Conservation (phyloP, 2,329 filamentous ascomycete genomes). For the Paraphoma chrysanthemicola region DNA sequence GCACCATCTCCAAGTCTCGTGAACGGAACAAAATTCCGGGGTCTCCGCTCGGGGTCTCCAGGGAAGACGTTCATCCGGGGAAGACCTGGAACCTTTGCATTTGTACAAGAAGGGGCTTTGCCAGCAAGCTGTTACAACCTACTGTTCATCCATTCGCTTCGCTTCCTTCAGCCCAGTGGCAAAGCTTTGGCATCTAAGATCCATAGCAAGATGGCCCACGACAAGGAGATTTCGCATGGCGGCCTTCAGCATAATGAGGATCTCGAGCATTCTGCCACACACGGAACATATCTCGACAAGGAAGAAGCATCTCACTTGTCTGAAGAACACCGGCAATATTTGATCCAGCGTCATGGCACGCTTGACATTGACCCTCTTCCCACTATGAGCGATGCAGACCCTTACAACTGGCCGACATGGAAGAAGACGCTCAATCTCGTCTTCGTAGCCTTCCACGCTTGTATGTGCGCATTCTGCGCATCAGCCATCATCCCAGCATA, state of each 20-base stretch:
- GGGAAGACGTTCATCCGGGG: slow-evolving; percentile 6
- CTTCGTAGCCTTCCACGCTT: slow-evolving; percentile 64
- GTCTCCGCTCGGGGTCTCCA: slow-evolving; percentile 22
- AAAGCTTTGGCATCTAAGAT: too few species aligned
- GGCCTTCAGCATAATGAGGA: slow-evolving; percentile 19
- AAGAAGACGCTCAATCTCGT: slow-evolving; percentile 62
- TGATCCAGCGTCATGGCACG: slow-evolving; percentile 61
- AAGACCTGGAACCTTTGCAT: not conserved
- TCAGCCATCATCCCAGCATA: slow-evolving; percentile 63
- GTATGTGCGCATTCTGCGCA: slow-evolving; percentile 64
- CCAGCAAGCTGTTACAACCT: not conserved
- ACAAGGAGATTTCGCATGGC: slow-evolving; percentile 9
- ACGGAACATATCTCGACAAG: slow-evolving; percentile 36
- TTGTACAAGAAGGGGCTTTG: slow-evolving; percentile 17
- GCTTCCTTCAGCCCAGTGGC: not conserved
- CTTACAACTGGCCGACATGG: slow-evolving; percentile 63
- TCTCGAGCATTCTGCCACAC: slow-evolving; percentile 33
- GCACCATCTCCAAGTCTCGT: slow-evolving; percentile 10
- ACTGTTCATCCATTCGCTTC: not conserved
- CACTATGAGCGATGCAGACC: slow-evolving; percentile 58
- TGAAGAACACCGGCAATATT: slow-evolving; percentile 57
- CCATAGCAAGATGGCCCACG: slow-evolving; percentile 7
- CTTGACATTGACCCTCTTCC: slow-evolving; percentile 63
- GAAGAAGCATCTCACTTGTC: slow-evolving; percentile 45
- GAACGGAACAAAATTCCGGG: slow-evolving; percentile 20